Base-by-base conservation (phyloP, 257 asterid genomes). In the Przewalskia tangutica region DNA sequence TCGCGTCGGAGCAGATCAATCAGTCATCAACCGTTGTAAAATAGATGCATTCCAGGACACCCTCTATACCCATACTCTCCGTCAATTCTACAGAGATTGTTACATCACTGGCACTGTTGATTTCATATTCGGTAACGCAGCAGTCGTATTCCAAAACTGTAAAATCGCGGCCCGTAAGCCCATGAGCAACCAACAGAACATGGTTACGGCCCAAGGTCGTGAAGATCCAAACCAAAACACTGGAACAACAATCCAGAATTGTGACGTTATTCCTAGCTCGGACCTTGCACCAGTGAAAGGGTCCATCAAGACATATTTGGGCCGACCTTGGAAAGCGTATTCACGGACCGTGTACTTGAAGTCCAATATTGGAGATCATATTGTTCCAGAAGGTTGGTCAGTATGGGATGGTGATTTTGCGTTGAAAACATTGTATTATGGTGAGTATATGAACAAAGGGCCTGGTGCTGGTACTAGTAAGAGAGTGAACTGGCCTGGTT, bases 11-110 rank as follows among this genome's bases (percentile, higher is more conserved):
- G 88, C 91, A 8, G 93, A 91, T 84, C 84, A 9, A 0, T 89
- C 95, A 0, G 93, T 88, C 7, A 9, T 91, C 36, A 84, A 85
- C 83, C 89, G 90, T 0, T 90, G 92, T 82, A 79, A 64, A 34
- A 58, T 91, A 0, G 79, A 76, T 11, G 95, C 90, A 5, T 90
- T 81, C 86, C 95, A 91, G 5, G 93, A 91, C 87, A 89, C 92
- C 0, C 70, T 91, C 2, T 91, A 89, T 55, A 54, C 90, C 4
- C 93, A 91, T 42, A 83, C 85, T 56, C 86, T 81, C 53, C 92
- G 93, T 1, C 95, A 91, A 36, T 91, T 91, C 86, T 91, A 88
- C 81, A 40, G 89, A 3, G 95, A 89, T 6, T 89, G 91, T 85
- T 77, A 68, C 36, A 90, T 91, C 81, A 71, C 87, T 0, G 95